phyloP scores from a whole-genome alignment of 257 asterid species.

The Forsythia suspensa region DNA sequence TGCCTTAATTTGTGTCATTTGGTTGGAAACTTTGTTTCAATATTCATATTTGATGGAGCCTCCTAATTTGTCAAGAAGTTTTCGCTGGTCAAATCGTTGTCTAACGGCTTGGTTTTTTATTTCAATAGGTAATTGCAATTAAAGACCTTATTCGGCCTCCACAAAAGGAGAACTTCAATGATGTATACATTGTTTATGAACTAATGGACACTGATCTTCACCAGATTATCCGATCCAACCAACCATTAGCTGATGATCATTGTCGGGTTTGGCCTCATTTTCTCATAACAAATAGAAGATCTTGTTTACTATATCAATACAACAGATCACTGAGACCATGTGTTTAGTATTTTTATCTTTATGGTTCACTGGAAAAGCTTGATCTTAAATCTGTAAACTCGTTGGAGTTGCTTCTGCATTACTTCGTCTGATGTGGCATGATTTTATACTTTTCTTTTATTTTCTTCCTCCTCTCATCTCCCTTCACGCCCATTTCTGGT shows the following conservation, averaged over 20 bases:
- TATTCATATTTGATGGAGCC: not conserved
- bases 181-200: conserved; percentile 89
- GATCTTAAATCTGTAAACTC: not conserved
- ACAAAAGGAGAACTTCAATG: conserved; percentile 89
- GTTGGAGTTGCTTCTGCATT: not conserved
- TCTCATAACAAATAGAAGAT: conserved; percentile 13
- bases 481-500: not conserved
- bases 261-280: conserved; percentile 75
- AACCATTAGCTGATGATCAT: conserved; percentile 81
- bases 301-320: not conserved
- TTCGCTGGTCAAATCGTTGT: not conserved
- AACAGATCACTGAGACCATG: not conserved
- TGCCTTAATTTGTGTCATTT: not conserved
- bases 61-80: not conserved
- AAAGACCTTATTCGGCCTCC: conserved; percentile 97
- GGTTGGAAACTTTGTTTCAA: not conserved
- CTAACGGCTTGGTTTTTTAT: conserved; percentile 13
- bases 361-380: not conserved
- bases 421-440: not conserved
- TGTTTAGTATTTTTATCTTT: not conserved
- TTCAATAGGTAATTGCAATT: conserved; percentile 69
- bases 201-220: conserved; percentile 99
- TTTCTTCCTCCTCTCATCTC: not conserved
- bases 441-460: not conserved
- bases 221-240: conserved; percentile 92